Base-by-base conservation (phyloP, 768 basidiomycete species). In the Naganishia kalamii region DNA sequence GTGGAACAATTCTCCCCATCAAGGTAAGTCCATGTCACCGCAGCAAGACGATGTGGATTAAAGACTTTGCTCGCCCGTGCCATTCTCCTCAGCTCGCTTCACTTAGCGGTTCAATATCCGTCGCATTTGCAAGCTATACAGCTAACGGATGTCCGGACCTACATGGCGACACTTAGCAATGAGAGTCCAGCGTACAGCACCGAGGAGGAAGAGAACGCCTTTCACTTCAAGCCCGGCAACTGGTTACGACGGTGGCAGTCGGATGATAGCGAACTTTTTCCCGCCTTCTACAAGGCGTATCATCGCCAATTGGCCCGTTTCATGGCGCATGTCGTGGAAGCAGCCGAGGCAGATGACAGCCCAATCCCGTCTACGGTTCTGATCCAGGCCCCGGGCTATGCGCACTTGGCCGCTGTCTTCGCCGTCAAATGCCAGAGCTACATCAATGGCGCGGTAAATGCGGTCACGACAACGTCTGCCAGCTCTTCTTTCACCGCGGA, bases 211-310 rank as follows among this genome's bases (percentile, higher is more conserved):
- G 65, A 71, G 13, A 73, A 72, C 13, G 72, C 75, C 1, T 78
- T 77, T 69, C 70, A 79, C 11, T 79, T 81, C 67, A 71, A 70
- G 44, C 72, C 72, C 19, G 75, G 74, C 10, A 77, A 77, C 65
- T 80, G 80, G 81, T 74, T 81, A 5, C 75, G 80, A 19, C 73
- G 81, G 27, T 81, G 80, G 80, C 80, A 79, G 44, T 80, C 80
- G 3, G 79, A 80, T 63, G 81, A 81, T 63, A 81, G 80, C 0
- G 81, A 81, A 68, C 74, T 81, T 10, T 80, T 80, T 63, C 80
- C 79, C 37, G 75, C 80, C 1, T 81, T 81, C 73, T 81, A 79
- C 68, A 76, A 80, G 54, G 79, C 80, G 0, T 81, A 81, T 62
- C 80, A 81, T 65, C 73, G 77, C n/a, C 79, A 80, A 50, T 74